Base-by-base conservation (phyloP, 495 filamentous ascomycete genomes). In the Podospora pseudopauciseta region DNA sequence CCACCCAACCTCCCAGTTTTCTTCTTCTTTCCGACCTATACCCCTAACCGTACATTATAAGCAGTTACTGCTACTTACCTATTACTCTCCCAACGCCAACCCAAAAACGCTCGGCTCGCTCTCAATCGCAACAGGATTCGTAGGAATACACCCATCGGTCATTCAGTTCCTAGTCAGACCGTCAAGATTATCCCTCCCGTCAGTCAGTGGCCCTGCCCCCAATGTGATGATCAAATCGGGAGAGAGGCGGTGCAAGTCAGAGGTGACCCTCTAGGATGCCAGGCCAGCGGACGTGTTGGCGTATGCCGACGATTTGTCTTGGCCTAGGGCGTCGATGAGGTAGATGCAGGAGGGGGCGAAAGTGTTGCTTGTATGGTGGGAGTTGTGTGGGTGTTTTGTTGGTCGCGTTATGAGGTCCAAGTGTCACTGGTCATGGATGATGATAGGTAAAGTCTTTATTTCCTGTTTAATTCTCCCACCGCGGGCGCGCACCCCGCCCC, bases 181-280 rank as follows among this genome's bases (percentile, higher is more conserved):
- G 16, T 74, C 74, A 60, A 79, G 70, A 65, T 72, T 73, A 18
- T 80, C 82, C 11, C 71, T 76, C 59, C 76, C 80, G 72, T 90
- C 88, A 0, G 86, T 87, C 69, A 90, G 71, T 44, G 83, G 86
- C 0, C 88, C 88, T 16, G 81, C 88, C 34, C 88, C 88, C 3
- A 90, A 76, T 0, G 87, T 90, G 44, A 91, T 71, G 53, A 90
- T 73, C 30, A 84, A 71, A 79, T 91, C 88, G 4, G 83, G 84
- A 11, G 81, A 65, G 18, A 77, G 77, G 19, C 72, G 72, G n/a
- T 79, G 72, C 1, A 83, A 76, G 7, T 89, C 86, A 4, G 80
- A 72, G 13, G 80, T 73, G 34, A 90, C 84, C 84, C 54, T 86
- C 80, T 3, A 90, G 66, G 3, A 89, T 78, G 65, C 89, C 88